These are phyloP conservation scores for Cytospora chrysosperma DNA, from an alignment of 2,329 filamentous ascomycete genomes.

Conservation along the genomic window DNA sequence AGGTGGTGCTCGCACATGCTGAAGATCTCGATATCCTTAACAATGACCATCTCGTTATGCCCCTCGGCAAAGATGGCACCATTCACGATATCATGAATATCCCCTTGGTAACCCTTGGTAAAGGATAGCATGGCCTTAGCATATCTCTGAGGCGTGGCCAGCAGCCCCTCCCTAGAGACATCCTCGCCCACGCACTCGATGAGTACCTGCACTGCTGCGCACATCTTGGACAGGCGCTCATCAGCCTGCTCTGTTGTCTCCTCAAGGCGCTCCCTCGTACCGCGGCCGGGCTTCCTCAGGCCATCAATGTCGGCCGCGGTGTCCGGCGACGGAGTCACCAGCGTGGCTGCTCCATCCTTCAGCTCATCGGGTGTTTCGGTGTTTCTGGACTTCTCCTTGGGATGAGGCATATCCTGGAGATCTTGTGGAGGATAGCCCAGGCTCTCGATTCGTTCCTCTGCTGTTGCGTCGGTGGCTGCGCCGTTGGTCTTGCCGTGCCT, in stretches of 20 bases:
- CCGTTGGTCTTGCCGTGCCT: slow-evolving; percentile 26
- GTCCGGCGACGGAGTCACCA: slow-evolving; percentile 45
- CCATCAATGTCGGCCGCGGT: slow-evolving; percentile 62
- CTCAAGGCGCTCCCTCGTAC: slow-evolving; percentile 1
- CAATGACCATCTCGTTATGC: slow-evolving; percentile 94
- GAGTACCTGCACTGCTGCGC: slow-evolving; percentile 61
- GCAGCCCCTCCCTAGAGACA: slow-evolving; percentile 61
- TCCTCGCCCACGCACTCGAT: slow-evolving; percentile 69
- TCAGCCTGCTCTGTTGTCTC: slow-evolving; percentile 52
- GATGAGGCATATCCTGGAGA: slow-evolving; percentile 53
- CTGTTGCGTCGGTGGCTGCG: not conserved
- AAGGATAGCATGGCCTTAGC: slow-evolving; percentile 94
- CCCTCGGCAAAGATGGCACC: slow-evolving; percentile 95
- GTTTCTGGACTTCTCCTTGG: slow-evolving; percentile 34
- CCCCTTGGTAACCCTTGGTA: slow-evolving; percentile 95
- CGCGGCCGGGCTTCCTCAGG: slow-evolving; percentile 50
- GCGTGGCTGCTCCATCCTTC: slow-evolving; percentile 12
- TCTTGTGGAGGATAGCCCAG: slow-evolving; percentile 60
- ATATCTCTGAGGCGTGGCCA: slow-evolving; percentile 76
- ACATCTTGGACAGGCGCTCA: slow-evolving; percentile 55
- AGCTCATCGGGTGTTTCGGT: no score
- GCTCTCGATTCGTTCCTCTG: slow-evolving; percentile 35
- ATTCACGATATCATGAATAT: slow-evolving; percentile 87
- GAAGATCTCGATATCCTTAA: slow-evolving; percentile 95
- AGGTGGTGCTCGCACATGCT: slow-evolving; percentile 96